Percentiles rank a stretch among this genome's conserved stretches.
phyloP scores from a whole-genome alignment of 2,329 filamentous ascomycete genomes.

The Fusarium pseudonygamai region DNA sequence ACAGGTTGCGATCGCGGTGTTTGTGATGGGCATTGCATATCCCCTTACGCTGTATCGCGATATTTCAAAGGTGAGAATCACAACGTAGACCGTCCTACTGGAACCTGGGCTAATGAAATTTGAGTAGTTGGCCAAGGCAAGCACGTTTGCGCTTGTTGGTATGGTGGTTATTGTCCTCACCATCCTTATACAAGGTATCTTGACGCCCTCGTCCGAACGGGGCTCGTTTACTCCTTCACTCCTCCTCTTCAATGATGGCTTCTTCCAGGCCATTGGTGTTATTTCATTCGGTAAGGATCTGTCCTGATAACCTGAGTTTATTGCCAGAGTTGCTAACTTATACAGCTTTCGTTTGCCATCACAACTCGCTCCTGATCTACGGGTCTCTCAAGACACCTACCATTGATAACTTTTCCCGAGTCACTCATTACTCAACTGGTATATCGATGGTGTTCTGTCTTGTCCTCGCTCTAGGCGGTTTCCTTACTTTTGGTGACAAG shows the following conservation, averaged over 20 bases:
- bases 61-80: slow-evolving; percentile 82
- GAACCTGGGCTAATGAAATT: slow-evolving; percentile 17
- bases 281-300: slow-evolving; percentile 86
- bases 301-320: background rate
- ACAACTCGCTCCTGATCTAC: slow-evolving; percentile 98
- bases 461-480: slow-evolving; percentile 86
- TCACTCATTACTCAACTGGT: slow-evolving; percentile 92
- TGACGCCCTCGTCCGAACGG: slow-evolving; percentile 75
- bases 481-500: slow-evolving; percentile 90
- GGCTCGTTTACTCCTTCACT: slow-evolving; percentile 76
- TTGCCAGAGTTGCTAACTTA: background rate
- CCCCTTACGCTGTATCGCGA: slow-evolving; percentile 94
- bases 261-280: slow-evolving; percentile 96
- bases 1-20: slow-evolving; percentile 85
- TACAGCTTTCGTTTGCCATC: slow-evolving; percentile 76
- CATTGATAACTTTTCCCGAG: slow-evolving; percentile 90
- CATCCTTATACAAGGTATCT: slow-evolving; percentile 83
- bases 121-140: slow-evolving; percentile 88
- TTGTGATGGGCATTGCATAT: slow-evolving; percentile 86
- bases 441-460: slow-evolving; percentile 94
- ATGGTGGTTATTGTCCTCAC: slow-evolving; percentile 92
- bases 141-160: slow-evolving; percentile 88
- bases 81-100: background rate
- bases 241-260: slow-evolving; percentile 82
- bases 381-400: slow-evolving; percentile 94